Evolutionary conservation across 2,329 filamentous ascomycete species (phyloP).

Genomic region (Trichoderma atrobrunneum): DNA sequence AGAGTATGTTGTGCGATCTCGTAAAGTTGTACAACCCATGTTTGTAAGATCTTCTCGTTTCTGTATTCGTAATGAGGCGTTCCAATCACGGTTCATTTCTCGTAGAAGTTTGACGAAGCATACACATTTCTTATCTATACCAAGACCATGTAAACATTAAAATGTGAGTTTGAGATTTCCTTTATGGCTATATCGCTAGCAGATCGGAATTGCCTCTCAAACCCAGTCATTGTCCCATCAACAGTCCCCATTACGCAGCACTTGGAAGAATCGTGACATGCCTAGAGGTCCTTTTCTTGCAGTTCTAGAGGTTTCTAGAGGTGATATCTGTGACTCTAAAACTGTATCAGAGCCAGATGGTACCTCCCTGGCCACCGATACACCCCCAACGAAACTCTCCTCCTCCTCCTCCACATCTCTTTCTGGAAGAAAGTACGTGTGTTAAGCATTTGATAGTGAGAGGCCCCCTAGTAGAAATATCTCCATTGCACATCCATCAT

Average conservation of each 20-base stretch:
- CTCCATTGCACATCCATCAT: not conserved
- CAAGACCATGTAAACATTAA: not conserved
- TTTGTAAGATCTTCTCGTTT: not conserved
- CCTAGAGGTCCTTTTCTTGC: not conserved
- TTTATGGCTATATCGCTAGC: not conserved
- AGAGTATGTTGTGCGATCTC: too few species aligned
- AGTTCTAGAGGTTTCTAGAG: not conserved
- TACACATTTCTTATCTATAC: not conserved
- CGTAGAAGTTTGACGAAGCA: not conserved
- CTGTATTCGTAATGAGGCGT: not conserved
- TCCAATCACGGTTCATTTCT: not conserved
- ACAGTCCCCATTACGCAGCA: not conserved
- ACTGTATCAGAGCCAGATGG: not conserved
- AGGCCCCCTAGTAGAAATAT: not conserved
- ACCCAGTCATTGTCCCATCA: not conserved
- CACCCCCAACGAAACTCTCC: not conserved
- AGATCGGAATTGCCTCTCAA: not conserved
- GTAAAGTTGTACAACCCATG: not conserved
- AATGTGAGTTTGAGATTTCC: not conserved
- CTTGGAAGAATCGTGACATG: not conserved
- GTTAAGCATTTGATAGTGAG: not conserved
- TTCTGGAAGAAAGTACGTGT: not conserved
- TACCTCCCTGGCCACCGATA: too few species aligned
- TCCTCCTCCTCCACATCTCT: too few species aligned
- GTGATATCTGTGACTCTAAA: not conserved